Evolutionary conservation across 768 basidiomycete genomes (phyloP), one percentile per base, ranked within the genome.

Genomic region (Gyrodon lividus): DNA sequence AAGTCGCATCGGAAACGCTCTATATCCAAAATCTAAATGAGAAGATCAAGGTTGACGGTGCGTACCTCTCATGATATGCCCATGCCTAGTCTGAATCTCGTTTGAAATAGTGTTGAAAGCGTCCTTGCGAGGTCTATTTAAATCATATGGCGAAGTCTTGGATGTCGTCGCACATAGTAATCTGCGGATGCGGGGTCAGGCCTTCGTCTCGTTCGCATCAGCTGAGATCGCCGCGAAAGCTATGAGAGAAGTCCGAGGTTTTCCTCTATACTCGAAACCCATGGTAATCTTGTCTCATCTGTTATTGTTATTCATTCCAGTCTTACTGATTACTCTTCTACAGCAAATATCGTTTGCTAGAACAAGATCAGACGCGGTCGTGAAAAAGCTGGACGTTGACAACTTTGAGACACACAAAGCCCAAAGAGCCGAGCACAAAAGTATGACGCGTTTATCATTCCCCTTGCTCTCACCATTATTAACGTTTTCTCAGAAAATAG

Each of bases 11-110:
- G 46, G 94, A 97, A 70, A 97, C 94, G 5, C 77, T 97, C 22
- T 98, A 98, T 66, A 88, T 98, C 63, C 92, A 96, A 73, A 98
- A 98, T 72, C 72, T 98, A 59, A 97, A 98, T 66, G 94, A 98
- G 74, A 92, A 89, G 75, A 87, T 94, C 56, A 91, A 91, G 69
- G 76, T 90, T 33, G 83, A 85, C 49, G 85, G 87, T 86, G 59
- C 51, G 63, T 43, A 53, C 48, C 41, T 26, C 13, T 41, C 30
- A 41, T 37, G n/a, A 45, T 50, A 20, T 54, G 22, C 34, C 44
- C 33, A n/a, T 52, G 31, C 42, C 16, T 54, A 33, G 38, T 30
- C 46, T 59, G 48, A 60, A 40, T 37, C 31, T 35, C 26, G 43
- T 41, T 39, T 50, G 19, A n/a, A 47, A 44, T 46, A 92, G 94